These are phyloP conservation scores for Trypanosoma avium DNA, from an alignment of 208 protist species.

Conservation along the genomic window DNA sequence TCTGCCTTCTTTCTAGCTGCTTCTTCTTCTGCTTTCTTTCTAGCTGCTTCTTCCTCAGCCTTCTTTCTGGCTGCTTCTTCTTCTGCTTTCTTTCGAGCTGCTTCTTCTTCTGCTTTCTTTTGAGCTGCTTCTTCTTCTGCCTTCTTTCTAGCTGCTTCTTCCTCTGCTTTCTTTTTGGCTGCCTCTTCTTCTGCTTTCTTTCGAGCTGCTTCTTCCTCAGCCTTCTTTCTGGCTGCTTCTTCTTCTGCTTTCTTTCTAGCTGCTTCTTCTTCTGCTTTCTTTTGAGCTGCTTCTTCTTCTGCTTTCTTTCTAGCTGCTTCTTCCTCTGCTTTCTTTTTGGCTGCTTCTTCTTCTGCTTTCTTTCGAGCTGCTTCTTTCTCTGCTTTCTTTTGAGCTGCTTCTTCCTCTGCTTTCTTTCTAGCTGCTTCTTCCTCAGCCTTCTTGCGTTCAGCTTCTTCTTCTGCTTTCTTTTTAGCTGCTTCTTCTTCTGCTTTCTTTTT, in stretches of 20 bases:
- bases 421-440: conserved; percentile 11
- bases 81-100: conserved; percentile 11
- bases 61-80: conserved; percentile 14
- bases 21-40: conserved; percentile 12
- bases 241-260: conserved; percentile 21
- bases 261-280: conserved; percentile 22
- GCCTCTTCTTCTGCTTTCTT: conserved; percentile 20
- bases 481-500: conserved; percentile 9
- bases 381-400: conserved; percentile 4
- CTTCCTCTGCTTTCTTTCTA: conserved; percentile 6
- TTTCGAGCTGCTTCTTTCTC: conserved; percentile 15
- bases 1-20: conserved; percentile 9
- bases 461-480: conserved; percentile 2
- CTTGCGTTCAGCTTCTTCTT: conserved; percentile 2
- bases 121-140: conserved; percentile 19
- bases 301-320: conserved; percentile 4
- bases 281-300: conserved; percentile 18
- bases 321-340: conserved; percentile 12
- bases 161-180: conserved; percentile 7
- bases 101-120: conserved; percentile 21
- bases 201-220: conserved; percentile 6
- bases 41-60: conserved; percentile 16
- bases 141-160: conserved; percentile 14
- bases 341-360: conserved; percentile 18
- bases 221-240: conserved; percentile 3